Evolutionary conservation across 441 rosid species (phyloP).

Genomic region (Erodium trifolium): DNA sequence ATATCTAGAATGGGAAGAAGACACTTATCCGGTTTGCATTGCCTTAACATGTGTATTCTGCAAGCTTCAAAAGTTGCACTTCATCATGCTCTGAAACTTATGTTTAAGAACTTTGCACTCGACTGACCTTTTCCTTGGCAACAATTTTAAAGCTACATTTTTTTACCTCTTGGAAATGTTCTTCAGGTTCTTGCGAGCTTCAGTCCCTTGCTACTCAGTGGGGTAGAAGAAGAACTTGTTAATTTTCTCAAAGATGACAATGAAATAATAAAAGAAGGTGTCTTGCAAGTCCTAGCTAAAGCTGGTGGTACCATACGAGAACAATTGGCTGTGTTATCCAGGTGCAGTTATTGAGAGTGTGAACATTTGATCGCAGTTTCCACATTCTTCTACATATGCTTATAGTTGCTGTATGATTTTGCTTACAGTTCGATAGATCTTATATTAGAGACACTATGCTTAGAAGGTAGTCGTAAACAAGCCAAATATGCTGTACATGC

Average conservation of each 20-base stretch:
- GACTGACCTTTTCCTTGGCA: slow-evolving; percentile 1
- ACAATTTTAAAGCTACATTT: slow-evolving; percentile 16
- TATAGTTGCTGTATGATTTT: slow-evolving; percentile 21
- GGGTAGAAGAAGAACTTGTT: slow-evolving; percentile 77
- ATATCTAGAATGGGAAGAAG: background rate
- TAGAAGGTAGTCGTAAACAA: slow-evolving; percentile 94
- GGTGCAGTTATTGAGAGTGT: slow-evolving; percentile 37
- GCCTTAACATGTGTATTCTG: background rate
- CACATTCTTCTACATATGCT: slow-evolving; percentile 20
- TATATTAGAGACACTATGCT: slow-evolving; percentile 79
- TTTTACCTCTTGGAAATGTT: slow-evolving; percentile 16
- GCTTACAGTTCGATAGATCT: slow-evolving; percentile 82
- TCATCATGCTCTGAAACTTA: background rate
- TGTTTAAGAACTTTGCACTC: background rate
- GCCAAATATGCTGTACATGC: slow-evolving; percentile 99
- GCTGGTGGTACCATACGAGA: slow-evolving; percentile 97
- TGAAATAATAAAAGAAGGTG: slow-evolving; percentile 83
- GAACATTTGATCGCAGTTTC: slow-evolving; percentile 14
- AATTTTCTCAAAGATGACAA: slow-evolving; percentile 77
- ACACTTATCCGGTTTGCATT: background rate
- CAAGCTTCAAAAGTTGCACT: background rate
- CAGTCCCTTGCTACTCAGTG: slow-evolving; percentile 72
- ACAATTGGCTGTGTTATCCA: slow-evolving; percentile 73
- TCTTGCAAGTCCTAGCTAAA: slow-evolving; percentile 83
- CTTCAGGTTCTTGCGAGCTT: slow-evolving; percentile 82